phyloP scores from a whole-genome alignment of 2,329 filamentous ascomycete genomes.

The Claviceps humidiphila region DNA sequence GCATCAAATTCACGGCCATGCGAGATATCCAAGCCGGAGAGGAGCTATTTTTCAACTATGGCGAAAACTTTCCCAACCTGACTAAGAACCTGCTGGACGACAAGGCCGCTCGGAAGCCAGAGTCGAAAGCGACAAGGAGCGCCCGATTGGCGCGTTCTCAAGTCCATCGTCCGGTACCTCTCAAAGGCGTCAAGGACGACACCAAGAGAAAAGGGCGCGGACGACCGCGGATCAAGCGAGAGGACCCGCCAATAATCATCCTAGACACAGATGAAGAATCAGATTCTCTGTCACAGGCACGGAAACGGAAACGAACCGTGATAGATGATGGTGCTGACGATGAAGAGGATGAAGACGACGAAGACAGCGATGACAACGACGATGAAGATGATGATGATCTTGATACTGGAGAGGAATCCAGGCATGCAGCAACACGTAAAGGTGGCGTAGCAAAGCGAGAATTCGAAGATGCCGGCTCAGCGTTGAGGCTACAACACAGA shows the following conservation, averaged over 20 bases:
- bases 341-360: neutral
- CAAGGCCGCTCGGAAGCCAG: slow-evolving; percentile 21
- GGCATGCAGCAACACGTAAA: slow-evolving; percentile 8
- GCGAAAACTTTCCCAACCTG: slow-evolving; percentile 52
- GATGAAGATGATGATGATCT: slow-evolving; percentile 10
- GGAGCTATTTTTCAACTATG: slow-evolving; percentile 74
- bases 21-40: slow-evolving; percentile 56
- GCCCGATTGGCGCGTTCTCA: slow-evolving; percentile 10
- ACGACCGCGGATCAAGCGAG: slow-evolving; percentile 5
- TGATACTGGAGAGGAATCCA: slow-evolving; percentile 14
- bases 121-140: slow-evolving; percentile 10
- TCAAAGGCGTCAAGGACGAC: slow-evolving; percentile 12
- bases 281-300: slow-evolving; percentile 12
- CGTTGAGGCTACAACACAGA: slow-evolving; percentile 16
- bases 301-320: slow-evolving; percentile 14
- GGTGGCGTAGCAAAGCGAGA: slow-evolving; percentile 12
- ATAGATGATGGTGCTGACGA: slow-evolving; percentile 15
- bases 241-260: slow-evolving; percentile 9
- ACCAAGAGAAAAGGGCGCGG: slow-evolving; percentile 13
- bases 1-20: slow-evolving; percentile 61
- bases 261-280: slow-evolving; percentile 8
- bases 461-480: slow-evolving; percentile 13
- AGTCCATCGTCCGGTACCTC: slow-evolving; percentile 9
- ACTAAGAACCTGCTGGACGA: slow-evolving; percentile 30
- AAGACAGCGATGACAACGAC: slow-evolving; percentile 1